Evolutionary conservation across 345 rosid genomes (phyloP).

Genomic region (Luvunga scandens): DNA sequence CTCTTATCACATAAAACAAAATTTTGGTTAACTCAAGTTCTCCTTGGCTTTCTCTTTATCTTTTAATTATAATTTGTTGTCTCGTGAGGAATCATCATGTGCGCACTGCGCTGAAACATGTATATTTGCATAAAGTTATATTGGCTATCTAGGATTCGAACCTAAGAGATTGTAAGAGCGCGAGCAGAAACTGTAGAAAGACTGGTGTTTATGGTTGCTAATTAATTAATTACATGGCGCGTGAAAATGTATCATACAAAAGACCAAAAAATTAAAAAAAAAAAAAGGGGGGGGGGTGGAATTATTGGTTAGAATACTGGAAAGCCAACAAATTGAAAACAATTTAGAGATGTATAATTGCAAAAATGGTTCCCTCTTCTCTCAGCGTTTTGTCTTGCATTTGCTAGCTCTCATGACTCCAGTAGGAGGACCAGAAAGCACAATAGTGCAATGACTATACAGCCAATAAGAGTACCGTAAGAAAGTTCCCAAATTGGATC

Average conservation of each 20-base stretch:
- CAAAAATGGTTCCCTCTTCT: neutral
- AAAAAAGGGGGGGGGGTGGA: neutral
- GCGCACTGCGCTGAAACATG: too few species aligned
- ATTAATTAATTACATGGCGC: neutral
- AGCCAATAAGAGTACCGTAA: slow-evolving; percentile 69
- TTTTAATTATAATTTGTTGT: too few species aligned
- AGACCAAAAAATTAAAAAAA: too few species aligned
- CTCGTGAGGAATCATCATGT: too few species aligned
- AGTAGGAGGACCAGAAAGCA: slow-evolving; percentile 62
- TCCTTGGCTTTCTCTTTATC: neutral
- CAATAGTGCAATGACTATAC: slow-evolving; percentile 52
- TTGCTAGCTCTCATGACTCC: slow-evolving; percentile 57
- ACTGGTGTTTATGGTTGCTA: neutral
- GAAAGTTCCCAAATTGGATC: slow-evolving; percentile 62
- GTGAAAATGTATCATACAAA: neutral
- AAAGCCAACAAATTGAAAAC: neutral
- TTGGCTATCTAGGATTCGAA: neutral
- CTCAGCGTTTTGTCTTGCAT: slow-evolving; percentile 73
- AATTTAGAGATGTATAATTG: neutral
- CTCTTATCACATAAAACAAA: neutral
- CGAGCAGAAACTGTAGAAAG: neutral
- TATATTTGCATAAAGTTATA: too few species aligned
- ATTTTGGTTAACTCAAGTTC: neutral
- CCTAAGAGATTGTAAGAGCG: neutral
- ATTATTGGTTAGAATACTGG: neutral